Base-by-base conservation (phyloP, 169 alveolate species). In the Theileria orientalis region DNA sequence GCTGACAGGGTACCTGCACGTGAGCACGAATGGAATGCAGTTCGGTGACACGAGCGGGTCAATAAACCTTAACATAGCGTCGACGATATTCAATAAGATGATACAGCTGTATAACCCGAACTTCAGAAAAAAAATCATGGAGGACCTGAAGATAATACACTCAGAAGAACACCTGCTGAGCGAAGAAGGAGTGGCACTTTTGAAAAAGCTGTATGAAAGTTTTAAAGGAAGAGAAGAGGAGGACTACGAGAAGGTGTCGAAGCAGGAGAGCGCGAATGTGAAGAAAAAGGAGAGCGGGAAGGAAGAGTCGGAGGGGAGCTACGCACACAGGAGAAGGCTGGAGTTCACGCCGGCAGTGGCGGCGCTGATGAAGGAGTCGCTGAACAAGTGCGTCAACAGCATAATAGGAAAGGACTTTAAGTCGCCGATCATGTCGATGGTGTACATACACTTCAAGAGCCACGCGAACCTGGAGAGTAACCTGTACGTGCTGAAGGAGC, bases 71-170 rank as follows among this genome's bases (percentile, higher is more conserved):
- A 40, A 40, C 49, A 9, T 59, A 29, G 21, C 29, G 40, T 27
- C 49, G 3, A 32, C 47, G 1, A 9, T 42, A 9, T 64, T 64
- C 40, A 49, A 64, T 46, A 64, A 64, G 47, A 19, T 64, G 40
- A 16, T 46, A 46, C 23, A 52, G 29, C 41, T 49, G 37, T 64
- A 19, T 64, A 37, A 64, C 27, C 19, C 35, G 19, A 49, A 49
- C 25, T 49, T 49, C 27, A 49, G 25, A 32, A 49, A 1, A 32
- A n/a, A n/a, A n/a, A n/a, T n/a, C n/a, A n/a, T n/a, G n/a, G n/a
- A 44, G 16, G 69, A 59, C 16, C 25, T 59, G 7, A 14, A 59
- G 25, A 37, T 37, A 21, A 37, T 59, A 0, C 40, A 59, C 9
- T 21, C 32, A 3, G 1, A 1, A 21, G 25, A 59, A 21, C 46